These are phyloP conservation scores for Spergularia azorica DNA, from an alignment of 179 eudicot genomes.

Conservation along the genomic window DNA sequence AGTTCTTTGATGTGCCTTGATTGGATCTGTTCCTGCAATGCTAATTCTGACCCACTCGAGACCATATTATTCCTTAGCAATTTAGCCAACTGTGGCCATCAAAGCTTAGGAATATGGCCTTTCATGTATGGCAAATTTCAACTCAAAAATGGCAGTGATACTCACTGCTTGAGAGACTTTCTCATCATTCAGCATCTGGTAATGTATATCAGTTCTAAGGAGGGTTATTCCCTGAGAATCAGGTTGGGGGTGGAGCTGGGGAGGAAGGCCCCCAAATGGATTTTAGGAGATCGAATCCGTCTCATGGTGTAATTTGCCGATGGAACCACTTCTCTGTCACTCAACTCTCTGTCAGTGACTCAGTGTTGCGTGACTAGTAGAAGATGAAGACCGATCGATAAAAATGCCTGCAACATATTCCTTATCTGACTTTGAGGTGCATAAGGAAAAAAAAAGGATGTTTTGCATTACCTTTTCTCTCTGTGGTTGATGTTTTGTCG, in stretches of 20 bases:
- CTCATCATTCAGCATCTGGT: too few species aligned
- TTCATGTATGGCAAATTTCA: neutral
- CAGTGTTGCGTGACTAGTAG: neutral
- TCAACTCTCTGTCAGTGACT: too few species aligned
- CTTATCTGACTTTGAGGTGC: neutral
- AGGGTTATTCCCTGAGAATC: too few species aligned
- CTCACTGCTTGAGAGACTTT: neutral
- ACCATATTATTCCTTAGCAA: neutral
- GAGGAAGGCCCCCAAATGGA: too few species aligned
- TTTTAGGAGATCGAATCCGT: too few species aligned
- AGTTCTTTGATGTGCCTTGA: neutral
- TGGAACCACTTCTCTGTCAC: too few species aligned
- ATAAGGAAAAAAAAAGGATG: neutral
- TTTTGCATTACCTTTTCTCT: neutral
- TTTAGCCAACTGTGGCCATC: neutral
- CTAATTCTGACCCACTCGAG: neutral
- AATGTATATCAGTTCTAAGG: too few species aligned
- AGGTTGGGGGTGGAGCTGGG: too few species aligned
- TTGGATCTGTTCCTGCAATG: neutral
- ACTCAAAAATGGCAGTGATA: neutral
- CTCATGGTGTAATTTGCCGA: too few species aligned
- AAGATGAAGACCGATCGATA: neutral
- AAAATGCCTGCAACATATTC: neutral
- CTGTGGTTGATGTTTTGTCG: neutral
- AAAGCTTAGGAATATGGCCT: neutral